Conservation (phyloP, 441 rosid genomes). For the Gossypium davidsonii region DNA sequence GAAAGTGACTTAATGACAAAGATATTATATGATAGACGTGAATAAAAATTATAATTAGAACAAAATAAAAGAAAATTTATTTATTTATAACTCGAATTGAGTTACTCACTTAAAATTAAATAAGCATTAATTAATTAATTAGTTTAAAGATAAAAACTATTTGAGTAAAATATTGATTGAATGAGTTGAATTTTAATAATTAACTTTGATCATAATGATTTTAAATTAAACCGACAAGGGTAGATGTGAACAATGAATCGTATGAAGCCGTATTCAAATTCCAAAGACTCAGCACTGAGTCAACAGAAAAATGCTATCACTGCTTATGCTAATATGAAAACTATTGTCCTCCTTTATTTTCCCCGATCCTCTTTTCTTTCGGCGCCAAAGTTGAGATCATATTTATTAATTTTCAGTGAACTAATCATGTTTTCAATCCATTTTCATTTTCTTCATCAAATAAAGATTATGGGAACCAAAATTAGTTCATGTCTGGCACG, state of each 20-base stretch:
- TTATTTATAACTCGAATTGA: background rate
- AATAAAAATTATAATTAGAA: too few species aligned
- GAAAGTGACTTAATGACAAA: too few species aligned
- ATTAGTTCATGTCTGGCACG: slow-evolving; percentile 10
- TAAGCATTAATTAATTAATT: background rate
- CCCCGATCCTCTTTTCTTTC: slow-evolving; percentile 12
- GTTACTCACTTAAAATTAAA: background rate
- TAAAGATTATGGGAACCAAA: background rate
- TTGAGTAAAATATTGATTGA: too few species aligned
- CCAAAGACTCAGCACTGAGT: background rate
- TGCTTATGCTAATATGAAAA: background rate
- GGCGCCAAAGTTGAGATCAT: slow-evolving; percentile 15
- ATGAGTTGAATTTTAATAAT: too few species aligned
- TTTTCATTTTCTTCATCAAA: background rate
- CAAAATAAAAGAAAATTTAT: too few species aligned
- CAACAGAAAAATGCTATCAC: background rate
- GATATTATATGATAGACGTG: too few species aligned
- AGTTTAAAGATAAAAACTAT: background rate
- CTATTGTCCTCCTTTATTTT: background rate
- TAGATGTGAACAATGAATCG: background rate
- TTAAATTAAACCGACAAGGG: background rate
- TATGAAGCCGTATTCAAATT: background rate
- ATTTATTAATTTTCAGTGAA: background rate
- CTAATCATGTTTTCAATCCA: background rate
- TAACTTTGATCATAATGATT: background rate